These are phyloP conservation scores for Microsporum canis DNA, from an alignment of 2,329 filamentous ascomycete genomes.

Conservation along the genomic window DNA sequence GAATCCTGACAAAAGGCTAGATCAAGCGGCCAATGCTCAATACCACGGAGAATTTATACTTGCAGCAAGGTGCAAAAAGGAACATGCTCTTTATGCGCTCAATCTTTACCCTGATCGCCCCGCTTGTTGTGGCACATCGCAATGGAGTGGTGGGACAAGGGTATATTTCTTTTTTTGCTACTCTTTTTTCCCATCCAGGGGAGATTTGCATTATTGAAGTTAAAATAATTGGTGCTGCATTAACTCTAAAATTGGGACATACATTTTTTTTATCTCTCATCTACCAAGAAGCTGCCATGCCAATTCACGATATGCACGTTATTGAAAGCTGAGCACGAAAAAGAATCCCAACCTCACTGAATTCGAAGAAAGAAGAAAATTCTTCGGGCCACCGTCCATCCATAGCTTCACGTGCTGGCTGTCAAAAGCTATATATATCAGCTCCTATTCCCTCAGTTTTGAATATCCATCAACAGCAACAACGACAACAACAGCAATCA, in stretches of 20 bases:
- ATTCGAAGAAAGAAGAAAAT: not conserved
- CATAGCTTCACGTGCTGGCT: not conserved
- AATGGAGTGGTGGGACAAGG: not conserved
- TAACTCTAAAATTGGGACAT: not conserved
- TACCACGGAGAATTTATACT: not conserved
- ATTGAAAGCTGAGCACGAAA: not conserved
- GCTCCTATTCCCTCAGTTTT: not conserved
- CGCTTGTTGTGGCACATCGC: not conserved
- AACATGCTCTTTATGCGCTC: not conserved
- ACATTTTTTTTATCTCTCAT: not conserved
- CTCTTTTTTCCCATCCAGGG: not conserved
- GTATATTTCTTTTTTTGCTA: constrained; percentile 1
- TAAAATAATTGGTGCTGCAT: not conserved
- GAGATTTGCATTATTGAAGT: constrained; percentile 3
- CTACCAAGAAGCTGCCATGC: not conserved
- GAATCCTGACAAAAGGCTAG: not conserved
- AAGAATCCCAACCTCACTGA: not conserved
- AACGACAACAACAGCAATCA: not conserved
- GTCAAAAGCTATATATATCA: not conserved
- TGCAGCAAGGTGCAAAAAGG: not conserved
- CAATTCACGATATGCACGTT: not conserved
- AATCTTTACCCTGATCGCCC: not conserved
- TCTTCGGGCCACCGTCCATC: not conserved
- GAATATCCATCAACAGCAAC: not conserved
- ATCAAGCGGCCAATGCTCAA: not conserved